Conservation (phyloP, 371 early-diverging fungal species). For the Mortierella sp. region DNA sequence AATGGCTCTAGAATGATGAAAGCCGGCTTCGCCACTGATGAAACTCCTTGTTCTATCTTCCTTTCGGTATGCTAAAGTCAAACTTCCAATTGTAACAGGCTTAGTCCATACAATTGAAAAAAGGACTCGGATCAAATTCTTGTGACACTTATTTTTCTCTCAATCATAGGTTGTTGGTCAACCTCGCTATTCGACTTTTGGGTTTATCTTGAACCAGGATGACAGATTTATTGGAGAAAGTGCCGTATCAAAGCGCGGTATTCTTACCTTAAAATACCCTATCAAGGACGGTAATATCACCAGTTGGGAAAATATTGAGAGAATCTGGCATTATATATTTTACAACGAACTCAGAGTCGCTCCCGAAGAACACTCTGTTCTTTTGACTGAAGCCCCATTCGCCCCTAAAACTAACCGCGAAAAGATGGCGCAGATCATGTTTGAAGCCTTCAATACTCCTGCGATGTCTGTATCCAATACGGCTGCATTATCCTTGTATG, state of each 20-base stretch:
- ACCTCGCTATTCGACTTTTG: slow-evolving; percentile 90
- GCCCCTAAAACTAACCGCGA: slow-evolving; percentile 93
- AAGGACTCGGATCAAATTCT: no score
- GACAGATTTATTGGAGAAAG: slow-evolving; percentile 93
- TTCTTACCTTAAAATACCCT: slow-evolving; percentile 92
- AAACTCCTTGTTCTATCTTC: slow-evolving; percentile 93
- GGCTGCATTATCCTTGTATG: slow-evolving; percentile 91
- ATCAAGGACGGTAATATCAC: slow-evolving; percentile 96
- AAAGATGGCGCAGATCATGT: slow-evolving; percentile 92
- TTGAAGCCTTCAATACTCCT: slow-evolving; percentile 98
- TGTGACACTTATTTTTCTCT: neutral
- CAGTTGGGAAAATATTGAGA: slow-evolving; percentile 97
- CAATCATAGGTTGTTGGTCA: slow-evolving; percentile 82
- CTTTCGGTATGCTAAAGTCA: slow-evolving; percentile 67
- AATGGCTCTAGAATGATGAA: slow-evolving; percentile 97
- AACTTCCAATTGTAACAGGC: neutral
- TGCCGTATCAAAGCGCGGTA: slow-evolving; percentile 92
- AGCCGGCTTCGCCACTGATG: slow-evolving; percentile 97
- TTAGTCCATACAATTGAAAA: neutral
- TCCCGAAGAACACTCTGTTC: slow-evolving; percentile 97
- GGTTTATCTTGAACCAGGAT: slow-evolving; percentile 80
- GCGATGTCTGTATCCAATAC: slow-evolving; percentile 94
- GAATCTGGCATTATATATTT: slow-evolving; percentile 95
- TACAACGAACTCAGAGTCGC: slow-evolving; percentile 92
- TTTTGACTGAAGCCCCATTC: slow-evolving; percentile 96